Percentiles rank a stretch among this genome's conserved stretches.
Conservation (phyloP, 2,329 filamentous ascomycete genomes). For the Xylariaceae sp. region DNA sequence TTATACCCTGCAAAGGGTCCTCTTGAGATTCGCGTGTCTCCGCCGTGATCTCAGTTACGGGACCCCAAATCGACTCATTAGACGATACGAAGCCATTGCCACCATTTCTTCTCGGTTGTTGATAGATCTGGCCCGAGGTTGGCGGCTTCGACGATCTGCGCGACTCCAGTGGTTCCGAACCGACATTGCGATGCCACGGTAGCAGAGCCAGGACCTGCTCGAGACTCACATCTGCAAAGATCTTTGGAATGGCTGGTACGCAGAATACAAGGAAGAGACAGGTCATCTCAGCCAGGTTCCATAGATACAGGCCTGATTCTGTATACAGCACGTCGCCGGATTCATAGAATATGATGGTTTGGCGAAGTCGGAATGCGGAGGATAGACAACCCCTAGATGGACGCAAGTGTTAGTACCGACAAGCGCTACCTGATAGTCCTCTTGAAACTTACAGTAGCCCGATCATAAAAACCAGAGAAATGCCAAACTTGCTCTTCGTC, state of each 20-base stretch:
- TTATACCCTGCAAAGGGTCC: neutral
- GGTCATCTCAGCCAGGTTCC: slow-evolving; percentile 39
- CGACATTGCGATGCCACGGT: neutral
- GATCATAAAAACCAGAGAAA: slow-evolving; percentile 37
- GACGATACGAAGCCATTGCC: neutral
- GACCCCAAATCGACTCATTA: neutral
- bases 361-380: slow-evolving; percentile 33
- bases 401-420: neutral
- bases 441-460: slow-evolving; percentile 34
- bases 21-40: neutral
- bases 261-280: slow-evolving; percentile 39
- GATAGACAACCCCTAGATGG: slow-evolving; percentile 34
- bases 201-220: slow-evolving; percentile 1
- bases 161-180: neutral
- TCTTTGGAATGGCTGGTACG: slow-evolving; percentile 34
- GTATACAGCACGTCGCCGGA: slow-evolving; percentile 32
- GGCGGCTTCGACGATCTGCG: neutral
- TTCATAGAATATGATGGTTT: slow-evolving; percentile 27
- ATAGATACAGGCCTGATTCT: slow-evolving; percentile 36
- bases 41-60: slow-evolving; percentile 4
- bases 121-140: neutral
- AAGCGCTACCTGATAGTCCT: neutral
- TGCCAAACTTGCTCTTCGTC: slow-evolving; percentile 37
- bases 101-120: neutral
- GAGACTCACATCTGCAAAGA: slow-evolving; percentile 19